Base-by-base conservation (phyloP, 2,329 filamentous ascomycete genomes). In the Lojkania enalia region DNA sequence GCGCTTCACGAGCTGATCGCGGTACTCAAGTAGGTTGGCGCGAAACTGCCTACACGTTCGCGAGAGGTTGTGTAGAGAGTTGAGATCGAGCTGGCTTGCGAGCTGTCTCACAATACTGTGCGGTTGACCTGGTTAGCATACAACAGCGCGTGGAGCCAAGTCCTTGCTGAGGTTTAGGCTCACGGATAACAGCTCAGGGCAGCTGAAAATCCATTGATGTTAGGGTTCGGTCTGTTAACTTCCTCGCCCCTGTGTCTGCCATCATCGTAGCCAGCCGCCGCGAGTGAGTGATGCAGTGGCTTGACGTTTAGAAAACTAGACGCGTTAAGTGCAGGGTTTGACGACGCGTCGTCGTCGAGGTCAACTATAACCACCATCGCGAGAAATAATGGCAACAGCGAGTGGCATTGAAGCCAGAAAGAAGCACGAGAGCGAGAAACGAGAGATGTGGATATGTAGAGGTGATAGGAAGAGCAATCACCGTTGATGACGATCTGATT, bases 61-160 rank as follows among this genome's bases (percentile, higher is more conserved):
- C 39, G 91, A 88, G 15, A 97, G 82, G 53, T 86, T 84, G 69
- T 95, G 86, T 59, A 96, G 81, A 12, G 88, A 86, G 69, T 92
- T 96, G 39, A 96, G 81, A 67, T 97, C 92, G 66, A 96, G 83
- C 57, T 82, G 80, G 21, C 83, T 80, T 37, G 88, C 87, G 54
- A 96, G 81, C 58, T 86, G 81, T 53, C 84, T 82, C 57, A 88
- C 83, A 64, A 96, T 83, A 60, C 90, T 96, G 74, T 48, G 52
- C 32, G 35, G 52, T 48, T 39, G 48, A 47, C 25, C 29, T 59
- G 48, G 60, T 68, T 54, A 69, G 65, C 63, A 60, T 49, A 39
- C 53, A 51, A 60, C 49, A 31, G 27, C 39, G 50, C 51, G 52
- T 35, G 57, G 58, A 63, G 51, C 50, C 49, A 44, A 42, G 56